Evolutionary conservation across 768 basidiomycete genomes (phyloP).

Genomic region (Tulasnella sp.): DNA sequence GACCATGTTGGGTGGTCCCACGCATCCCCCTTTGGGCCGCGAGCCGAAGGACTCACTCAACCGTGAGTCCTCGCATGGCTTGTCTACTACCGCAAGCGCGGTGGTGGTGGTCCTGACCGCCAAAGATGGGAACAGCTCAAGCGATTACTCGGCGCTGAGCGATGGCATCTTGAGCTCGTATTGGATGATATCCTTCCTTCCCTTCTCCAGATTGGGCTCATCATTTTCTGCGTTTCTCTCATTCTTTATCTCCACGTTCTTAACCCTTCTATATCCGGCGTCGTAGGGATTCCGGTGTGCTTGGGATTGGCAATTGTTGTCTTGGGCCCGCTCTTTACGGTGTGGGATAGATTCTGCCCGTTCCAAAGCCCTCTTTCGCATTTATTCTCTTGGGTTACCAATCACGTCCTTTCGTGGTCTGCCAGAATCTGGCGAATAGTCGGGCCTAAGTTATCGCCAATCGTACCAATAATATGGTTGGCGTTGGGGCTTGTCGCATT

Average conservation of each 20-base stretch:
- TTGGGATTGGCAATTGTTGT: neutral
- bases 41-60: too few species aligned
- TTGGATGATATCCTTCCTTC: neutral
- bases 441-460: too few species aligned
- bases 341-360: neutral
- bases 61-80: too few species aligned
- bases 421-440: neutral
- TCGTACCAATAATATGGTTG: too few species aligned
- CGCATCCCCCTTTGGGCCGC: too few species aligned
- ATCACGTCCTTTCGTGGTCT: neutral
- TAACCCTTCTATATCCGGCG: neutral
- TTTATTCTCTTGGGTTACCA: neutral
- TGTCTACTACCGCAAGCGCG: neutral
- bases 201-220: neutral
- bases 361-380: neutral
- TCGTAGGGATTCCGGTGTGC: neutral
- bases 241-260: neutral
- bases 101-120: neutral
- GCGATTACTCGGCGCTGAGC: neutral
- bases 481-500: too few species aligned
- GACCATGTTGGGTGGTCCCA: too few species aligned
- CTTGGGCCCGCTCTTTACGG: neutral
- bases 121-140: neutral
- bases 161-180: neutral
- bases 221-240: neutral